These are phyloP conservation scores for Fabrea salina DNA, from an alignment of 169 alveolate genomes.

Conservation along the genomic window DNA sequence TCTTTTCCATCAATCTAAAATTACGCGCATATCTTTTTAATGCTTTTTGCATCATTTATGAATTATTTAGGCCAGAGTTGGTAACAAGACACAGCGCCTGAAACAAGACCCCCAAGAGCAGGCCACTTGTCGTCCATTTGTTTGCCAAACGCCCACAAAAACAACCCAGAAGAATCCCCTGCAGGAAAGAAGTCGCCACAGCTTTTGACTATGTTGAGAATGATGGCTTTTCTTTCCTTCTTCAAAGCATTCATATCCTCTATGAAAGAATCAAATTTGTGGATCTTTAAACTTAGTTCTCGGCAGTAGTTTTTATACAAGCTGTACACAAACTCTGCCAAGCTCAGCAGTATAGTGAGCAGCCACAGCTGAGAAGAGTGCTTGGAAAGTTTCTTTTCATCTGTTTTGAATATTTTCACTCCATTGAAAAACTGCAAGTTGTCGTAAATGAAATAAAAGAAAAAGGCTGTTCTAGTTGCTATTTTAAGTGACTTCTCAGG, in stretches of 20 bases:
- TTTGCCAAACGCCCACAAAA: neutral
- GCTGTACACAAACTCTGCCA: neutral
- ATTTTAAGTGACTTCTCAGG: neutral
- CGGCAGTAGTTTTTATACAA: neutral
- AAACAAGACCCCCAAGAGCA: neutral
- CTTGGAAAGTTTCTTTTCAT: neutral
- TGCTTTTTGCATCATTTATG: no score
- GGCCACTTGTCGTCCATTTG: neutral
- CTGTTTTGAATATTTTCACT: neutral
- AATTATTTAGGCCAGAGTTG: slow-evolving; percentile 2
- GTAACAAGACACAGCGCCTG: neutral
- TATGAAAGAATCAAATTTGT: neutral
- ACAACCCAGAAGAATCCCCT: neutral
- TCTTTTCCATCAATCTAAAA: no score
- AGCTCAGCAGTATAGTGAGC: neutral
- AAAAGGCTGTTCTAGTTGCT: neutral
- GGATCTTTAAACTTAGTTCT: neutral
- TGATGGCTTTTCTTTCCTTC: neutral
- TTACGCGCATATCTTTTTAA: no score
- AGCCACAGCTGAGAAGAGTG: neutral
- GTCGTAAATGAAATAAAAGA: slow-evolving; percentile 1
- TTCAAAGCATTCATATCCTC: neutral
- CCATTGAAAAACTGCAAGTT: neutral
- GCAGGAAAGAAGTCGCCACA: neutral
- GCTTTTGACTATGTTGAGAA: neutral